Percentiles rank a stretch among this genome's conserved stretches.
Conservation (phyloP, 345 rosid genomes). For the Brassica carinata region DNA sequence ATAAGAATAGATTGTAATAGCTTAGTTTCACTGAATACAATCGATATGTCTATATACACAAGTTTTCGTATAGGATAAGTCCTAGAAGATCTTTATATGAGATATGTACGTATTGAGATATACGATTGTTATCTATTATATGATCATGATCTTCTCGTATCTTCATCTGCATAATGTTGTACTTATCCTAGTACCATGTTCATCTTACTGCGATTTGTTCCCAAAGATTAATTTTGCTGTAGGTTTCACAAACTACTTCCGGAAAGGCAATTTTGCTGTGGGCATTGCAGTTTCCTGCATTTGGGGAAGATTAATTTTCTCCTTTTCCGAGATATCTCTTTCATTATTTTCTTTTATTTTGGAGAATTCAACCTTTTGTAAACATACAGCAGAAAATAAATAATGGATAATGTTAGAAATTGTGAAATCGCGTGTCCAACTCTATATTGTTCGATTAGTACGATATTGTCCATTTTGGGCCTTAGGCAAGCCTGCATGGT, state of each 20-base stretch:
- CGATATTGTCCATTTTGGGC: too few relatives aligned
- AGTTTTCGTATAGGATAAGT: too few relatives aligned
- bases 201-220: not conserved
- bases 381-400: not conserved
- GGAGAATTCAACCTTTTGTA: not conserved
- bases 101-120: not conserved
- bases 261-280: not conserved
- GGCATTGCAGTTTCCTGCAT: not conserved
- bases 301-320: not conserved
- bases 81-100: not conserved
- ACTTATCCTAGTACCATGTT: not conserved
- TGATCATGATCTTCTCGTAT: not conserved
- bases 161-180: not conserved
- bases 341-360: not conserved
- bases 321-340: not conserved
- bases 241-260: not conserved
- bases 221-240: not conserved
- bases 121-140: not conserved
- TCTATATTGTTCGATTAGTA: too few relatives aligned
- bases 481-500: too few relatives aligned
- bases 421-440: too few relatives aligned
- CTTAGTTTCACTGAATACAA: too few relatives aligned
- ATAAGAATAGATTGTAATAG: too few relatives aligned
- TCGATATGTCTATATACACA: too few relatives aligned
- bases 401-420: too few relatives aligned